These are phyloP conservation scores for Wickerhamomyces hampshirensis DNA, from an alignment of 805 yeast genomes.

Conservation along the genomic window DNA sequence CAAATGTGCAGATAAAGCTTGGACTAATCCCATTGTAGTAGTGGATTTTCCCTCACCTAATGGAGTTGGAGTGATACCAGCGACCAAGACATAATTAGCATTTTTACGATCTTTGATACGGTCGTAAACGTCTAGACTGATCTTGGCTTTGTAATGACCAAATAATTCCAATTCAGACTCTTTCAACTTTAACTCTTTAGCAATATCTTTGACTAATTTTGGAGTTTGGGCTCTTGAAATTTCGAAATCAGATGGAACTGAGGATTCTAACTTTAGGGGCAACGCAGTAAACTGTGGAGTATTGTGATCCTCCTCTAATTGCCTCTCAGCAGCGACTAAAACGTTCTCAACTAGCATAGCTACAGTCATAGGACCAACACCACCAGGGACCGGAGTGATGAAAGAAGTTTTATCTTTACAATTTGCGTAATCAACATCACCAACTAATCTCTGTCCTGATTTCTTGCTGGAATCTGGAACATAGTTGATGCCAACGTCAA, in stretches of 20 bases:
- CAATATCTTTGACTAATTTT: constrained; percentile 62
- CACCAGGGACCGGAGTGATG: constrained; percentile 89
- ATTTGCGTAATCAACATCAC: constrained; percentile 67
- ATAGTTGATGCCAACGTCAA: constrained; percentile 82
- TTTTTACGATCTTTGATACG: constrained; percentile 54
- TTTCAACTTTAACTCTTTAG: constrained; percentile 62
- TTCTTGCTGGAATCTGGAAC: constrained; percentile 61
- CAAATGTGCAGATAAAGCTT: constrained; percentile 75
- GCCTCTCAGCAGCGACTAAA: constrained; percentile 58
- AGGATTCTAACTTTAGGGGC: constrained; percentile 48
- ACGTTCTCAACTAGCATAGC: constrained; percentile 77
- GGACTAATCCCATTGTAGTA: constrained; percentile 78
- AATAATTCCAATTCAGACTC: constrained; percentile 68
- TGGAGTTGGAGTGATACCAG: constrained; percentile 86
- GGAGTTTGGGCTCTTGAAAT: constrained; percentile 75
- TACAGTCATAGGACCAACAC: constrained; percentile 91
- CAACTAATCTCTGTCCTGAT: constrained; percentile 67
- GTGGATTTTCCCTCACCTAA: constrained; percentile 85
- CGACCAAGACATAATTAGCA: constrained; percentile 71
- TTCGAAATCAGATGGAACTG: constrained; percentile 79
- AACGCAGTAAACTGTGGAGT: constrained; percentile 41
- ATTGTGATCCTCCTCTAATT: constrained; percentile 22
- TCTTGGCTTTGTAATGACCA: constrained; percentile 76
- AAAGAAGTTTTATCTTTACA: constrained; percentile 52
- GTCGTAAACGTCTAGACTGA: constrained; percentile 56